Conservation (phyloP, 768 basidiomycete species). For the Lactarius akahatsu region DNA sequence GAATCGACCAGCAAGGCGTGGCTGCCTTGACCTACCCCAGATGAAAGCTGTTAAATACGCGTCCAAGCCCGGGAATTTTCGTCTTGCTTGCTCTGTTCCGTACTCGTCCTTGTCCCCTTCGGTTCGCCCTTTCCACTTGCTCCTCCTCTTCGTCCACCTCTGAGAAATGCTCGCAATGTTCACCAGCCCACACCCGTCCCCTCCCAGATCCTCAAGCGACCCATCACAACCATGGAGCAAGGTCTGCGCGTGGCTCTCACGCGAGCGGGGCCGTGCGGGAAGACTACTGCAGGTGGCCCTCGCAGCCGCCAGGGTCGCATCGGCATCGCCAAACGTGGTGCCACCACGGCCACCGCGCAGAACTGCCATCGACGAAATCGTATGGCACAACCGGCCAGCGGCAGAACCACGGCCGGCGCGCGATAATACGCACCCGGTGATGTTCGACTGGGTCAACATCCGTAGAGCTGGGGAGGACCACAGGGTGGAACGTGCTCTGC, state of each 20-base stretch:
- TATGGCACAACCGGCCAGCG: constrained; percentile 18
- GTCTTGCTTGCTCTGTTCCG: constrained; percentile 1
- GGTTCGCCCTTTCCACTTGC: not conserved
- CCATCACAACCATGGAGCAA: constrained; percentile 20
- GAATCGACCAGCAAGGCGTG: constrained; percentile 23
- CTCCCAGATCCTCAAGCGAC: constrained; percentile 17
- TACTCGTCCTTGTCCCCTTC: not conserved
- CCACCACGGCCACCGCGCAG: constrained; percentile 9
- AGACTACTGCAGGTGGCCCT: constrained; percentile 22
- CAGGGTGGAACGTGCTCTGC: constrained; percentile 21
- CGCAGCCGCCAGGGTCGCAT: constrained; percentile 20
- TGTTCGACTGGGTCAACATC: constrained; percentile 27
- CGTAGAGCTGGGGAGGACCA: constrained; percentile 17
- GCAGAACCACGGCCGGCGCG: constrained; percentile 14
- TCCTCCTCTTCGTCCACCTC: not conserved
- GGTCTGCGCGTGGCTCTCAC: constrained; percentile 28
- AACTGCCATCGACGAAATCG: constrained; percentile 11
- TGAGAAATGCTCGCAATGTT: constrained; percentile 22
- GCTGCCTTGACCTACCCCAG: constrained; percentile 25
- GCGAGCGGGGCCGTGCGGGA: constrained; percentile 25
- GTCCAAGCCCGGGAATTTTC: constrained; percentile 6
- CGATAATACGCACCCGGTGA: constrained; percentile 24
- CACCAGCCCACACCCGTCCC: constrained; percentile 15
- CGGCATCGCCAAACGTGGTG: constrained; percentile 22
- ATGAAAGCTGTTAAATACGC: constrained; percentile 21